These are phyloP conservation scores for Chaetomiaceae sp. DNA, from an alignment of 2,329 filamentous ascomycete species.

Conservation along the genomic window DNA sequence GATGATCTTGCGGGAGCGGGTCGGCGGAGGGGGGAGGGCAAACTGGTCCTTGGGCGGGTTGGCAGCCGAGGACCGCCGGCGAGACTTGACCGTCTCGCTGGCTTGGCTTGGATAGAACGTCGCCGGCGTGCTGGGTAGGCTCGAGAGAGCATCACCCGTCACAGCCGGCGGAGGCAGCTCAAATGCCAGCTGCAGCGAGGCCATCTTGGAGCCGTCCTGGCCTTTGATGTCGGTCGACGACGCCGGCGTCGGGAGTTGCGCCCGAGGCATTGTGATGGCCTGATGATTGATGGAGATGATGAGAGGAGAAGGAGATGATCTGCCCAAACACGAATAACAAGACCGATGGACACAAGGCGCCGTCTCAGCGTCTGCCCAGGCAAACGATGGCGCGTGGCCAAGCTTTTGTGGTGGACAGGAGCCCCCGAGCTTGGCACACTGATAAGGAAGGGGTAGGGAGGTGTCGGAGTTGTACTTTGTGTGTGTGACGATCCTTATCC, in stretches of 20 bases:
- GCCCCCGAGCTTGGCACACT: slow-evolving; percentile 1
- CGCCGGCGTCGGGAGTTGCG: slow-evolving; percentile 66
- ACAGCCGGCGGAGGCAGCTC: slow-evolving; percentile 74
- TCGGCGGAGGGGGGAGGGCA: slow-evolving; percentile 84
- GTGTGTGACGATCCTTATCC: not conserved
- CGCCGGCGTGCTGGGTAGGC: slow-evolving; percentile 27
- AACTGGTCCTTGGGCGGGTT: slow-evolving; percentile 58
- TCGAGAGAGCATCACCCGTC: slow-evolving; percentile 36
- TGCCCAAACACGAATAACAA: not conserved
- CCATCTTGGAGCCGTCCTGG: slow-evolving; percentile 60
- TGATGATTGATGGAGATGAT: too few species aligned
- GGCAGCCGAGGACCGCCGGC: slow-evolving; percentile 46
- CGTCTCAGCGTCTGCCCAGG: not conserved
- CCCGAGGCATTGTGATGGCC: slow-evolving; percentile 54
- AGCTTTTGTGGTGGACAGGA: slow-evolving; percentile 3
- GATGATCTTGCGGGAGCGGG: slow-evolving; percentile 90
- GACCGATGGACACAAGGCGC: not conserved
- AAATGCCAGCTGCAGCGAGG: slow-evolving; percentile 63
- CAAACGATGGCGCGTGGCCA: slow-evolving; percentile 12
- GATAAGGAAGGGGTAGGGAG: not conserved
- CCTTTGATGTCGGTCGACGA: slow-evolving; percentile 76
- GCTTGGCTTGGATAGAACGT: slow-evolving; percentile 22
- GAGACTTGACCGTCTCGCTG: slow-evolving; percentile 49
- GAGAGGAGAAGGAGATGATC: too few species aligned
- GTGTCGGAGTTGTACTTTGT: too few species aligned